A percentile compares a stretch with the other conserved stretches of the same genome.
These are phyloP conservation scores for Flaveria brownii DNA, from an alignment of 129 eudicot genomes.

Conservation along the genomic window DNA sequence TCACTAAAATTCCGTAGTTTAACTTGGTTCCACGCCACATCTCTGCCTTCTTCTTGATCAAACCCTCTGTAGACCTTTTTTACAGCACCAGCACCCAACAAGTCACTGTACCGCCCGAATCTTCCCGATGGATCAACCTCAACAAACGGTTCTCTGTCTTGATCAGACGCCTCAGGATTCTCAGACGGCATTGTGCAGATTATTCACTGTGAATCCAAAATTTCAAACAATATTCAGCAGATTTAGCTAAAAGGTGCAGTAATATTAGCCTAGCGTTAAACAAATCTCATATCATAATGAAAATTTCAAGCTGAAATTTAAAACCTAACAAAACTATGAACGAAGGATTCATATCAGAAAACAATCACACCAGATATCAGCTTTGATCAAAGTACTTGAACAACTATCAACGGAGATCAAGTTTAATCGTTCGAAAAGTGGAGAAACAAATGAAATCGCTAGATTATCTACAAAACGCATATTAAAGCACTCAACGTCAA, in stretches of 20 bases:
- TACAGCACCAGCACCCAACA: constrained; percentile 74
- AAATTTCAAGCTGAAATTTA: neutral
- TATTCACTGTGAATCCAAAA: neutral
- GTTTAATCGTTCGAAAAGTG: neutral
- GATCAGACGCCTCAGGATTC: constrained; percentile 46
- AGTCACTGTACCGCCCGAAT: constrained; percentile 72
- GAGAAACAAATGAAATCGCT: neutral
- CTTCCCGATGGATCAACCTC: constrained; percentile 87
- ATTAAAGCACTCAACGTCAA: neutral
- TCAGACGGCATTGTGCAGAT: constrained; percentile 49
- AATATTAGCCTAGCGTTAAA: neutral
- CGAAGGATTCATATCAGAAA: neutral
- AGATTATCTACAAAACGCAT: neutral
- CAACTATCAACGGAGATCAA: neutral
- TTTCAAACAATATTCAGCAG: neutral
- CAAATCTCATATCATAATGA: neutral
- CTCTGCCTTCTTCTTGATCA: constrained; percentile 69
- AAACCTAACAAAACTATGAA: neutral
- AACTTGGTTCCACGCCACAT: constrained; percentile 85
- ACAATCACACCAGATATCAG: neutral
- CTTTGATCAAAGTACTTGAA: neutral
- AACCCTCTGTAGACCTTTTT: constrained; percentile 77
- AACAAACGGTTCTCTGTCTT: constrained; percentile 61
- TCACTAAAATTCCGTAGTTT: constrained; percentile 48
- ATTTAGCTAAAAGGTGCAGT: neutral